phyloP scores from a whole-genome alignment of 202 grass and related monocot genomes.

The Carex sylvatica region DNA sequence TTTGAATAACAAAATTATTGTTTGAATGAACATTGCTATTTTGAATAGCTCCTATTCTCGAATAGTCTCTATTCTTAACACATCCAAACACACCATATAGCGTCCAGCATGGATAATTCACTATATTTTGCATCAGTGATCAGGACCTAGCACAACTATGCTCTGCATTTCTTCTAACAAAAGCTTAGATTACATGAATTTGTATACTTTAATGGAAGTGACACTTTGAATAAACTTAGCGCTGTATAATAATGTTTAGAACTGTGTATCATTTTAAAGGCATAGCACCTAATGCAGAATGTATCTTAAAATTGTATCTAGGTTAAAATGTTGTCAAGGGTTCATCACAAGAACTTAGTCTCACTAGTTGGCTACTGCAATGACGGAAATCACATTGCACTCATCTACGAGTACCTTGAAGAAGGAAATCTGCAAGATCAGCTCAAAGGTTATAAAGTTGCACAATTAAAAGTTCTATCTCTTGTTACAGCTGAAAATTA shows the following conservation, averaged over 20 bases:
- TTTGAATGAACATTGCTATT: too few species aligned
- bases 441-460: slow-evolving; percentile 28
- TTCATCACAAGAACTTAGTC: slow-evolving; percentile 46
- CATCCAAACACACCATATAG: background rate
- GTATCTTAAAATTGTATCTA: background rate
- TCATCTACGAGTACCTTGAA: slow-evolving; percentile 44
- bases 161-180: background rate
- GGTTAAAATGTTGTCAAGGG: slow-evolving; percentile 31
- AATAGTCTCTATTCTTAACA: too few species aligned
- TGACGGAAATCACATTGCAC: slow-evolving; percentile 23
- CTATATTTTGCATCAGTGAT: background rate
- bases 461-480: too few species aligned
- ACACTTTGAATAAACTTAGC: background rate
- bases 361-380: slow-evolving; percentile 39
- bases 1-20: too few species aligned
- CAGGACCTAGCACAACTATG: background rate
- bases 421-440: slow-evolving; percentile 33
- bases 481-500: too few species aligned
- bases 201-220: background rate
- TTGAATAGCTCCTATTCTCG: too few species aligned
- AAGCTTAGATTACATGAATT: background rate
- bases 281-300: background rate
- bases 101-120: background rate
- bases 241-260: too few species aligned
- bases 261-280: background rate